Evolutionary conservation across 768 basidiomycete species (phyloP), one percentile per base, ranked within the genome.

Genomic region (Russula virescens): DNA sequence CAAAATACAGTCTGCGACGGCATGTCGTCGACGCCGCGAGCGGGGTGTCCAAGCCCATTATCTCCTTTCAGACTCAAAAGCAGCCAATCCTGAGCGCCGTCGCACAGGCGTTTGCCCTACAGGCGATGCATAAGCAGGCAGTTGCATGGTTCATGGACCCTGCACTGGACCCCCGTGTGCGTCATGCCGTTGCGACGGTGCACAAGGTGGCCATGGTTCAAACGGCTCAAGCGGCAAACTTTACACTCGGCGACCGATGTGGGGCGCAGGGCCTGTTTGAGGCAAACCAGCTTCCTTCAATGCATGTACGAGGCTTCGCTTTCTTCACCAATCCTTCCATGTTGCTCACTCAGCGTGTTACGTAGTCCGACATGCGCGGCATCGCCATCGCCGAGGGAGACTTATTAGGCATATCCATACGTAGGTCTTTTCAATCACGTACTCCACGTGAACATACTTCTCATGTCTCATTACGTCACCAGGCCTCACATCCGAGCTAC

Each of bases 251-350:
- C 6, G 86, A 88, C 64, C 77, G 86, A 13, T 85, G 82, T 60
- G 86, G 86, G 52, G 86, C 83, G 2, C 85, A 86, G 71, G 85
- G 86, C 2, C 79, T 83, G 0, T 86, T 85, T 59, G 84, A 83
- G 55, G 79, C 81, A 58, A 87, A 87, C 67, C 81, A 83, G 66
- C 79, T 86, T 75, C 78, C 80, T 5, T 75, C 75, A 48, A 77
- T 82, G 34, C 80, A 83, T 75, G 84, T 84, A 59, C 3, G 73
- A 67, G 68, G 63, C 9, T 21, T 46, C 35, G 21, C 10, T 18
- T 43, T 18, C 19, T 43, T 34, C 0, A 6, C 38, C 42, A 14
- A 47, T 45, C 46, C 19, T 51, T 38, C 77, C 77, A 78, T 68
- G 77, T 78, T 28, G 10, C 35, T 50, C 25, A 61, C 23, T 19